phyloP scores from a whole-genome alignment of 805 yeast genomes.

The Debaryomyces maramus region DNA sequence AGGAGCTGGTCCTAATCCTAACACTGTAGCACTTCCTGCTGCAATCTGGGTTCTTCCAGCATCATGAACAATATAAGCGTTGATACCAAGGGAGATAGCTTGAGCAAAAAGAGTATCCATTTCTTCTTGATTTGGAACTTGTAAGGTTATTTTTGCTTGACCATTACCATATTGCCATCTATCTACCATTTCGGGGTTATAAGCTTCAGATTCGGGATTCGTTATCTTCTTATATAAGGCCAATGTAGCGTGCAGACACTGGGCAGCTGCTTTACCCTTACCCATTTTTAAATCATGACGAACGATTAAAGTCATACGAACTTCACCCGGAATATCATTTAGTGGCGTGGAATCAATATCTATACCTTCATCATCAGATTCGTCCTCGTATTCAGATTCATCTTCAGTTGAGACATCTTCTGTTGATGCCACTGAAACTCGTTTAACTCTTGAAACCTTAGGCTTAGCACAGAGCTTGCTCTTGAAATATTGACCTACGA shows the following conservation, averaged over 20 bases:
- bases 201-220: conserved; percentile 48
- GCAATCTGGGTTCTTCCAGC: conserved; percentile 97
- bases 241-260: conserved; percentile 96
- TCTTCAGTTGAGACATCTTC: conserved; percentile 22
- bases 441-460: not conserved
- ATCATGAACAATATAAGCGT: conserved; percentile 82
- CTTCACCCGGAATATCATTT: conserved; percentile 74
- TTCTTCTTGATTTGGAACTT: conserved; percentile 65
- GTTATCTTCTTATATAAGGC: conserved; percentile 76
- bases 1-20: conserved; percentile 98
- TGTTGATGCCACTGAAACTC: not conserved
- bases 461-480: not conserved
- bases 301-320: conserved; percentile 82
- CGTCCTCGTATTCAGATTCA: conserved; percentile 35
- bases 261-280: conserved; percentile 96
- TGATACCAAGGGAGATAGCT: conserved; percentile 77
- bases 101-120: conserved; percentile 76
- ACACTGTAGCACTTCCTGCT: conserved; percentile 93
- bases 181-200: conserved; percentile 60
- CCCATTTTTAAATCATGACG: conserved; percentile 89
- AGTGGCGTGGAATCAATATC: conserved; percentile 61
- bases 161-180: conserved; percentile 81
- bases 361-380: conserved; percentile 50
- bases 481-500: conserved; percentile 12
- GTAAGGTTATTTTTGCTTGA: conserved; percentile 90